phyloP scores from a whole-genome alignment of 176 grass and related monocot genomes.

The Zoysia pacifica region DNA sequence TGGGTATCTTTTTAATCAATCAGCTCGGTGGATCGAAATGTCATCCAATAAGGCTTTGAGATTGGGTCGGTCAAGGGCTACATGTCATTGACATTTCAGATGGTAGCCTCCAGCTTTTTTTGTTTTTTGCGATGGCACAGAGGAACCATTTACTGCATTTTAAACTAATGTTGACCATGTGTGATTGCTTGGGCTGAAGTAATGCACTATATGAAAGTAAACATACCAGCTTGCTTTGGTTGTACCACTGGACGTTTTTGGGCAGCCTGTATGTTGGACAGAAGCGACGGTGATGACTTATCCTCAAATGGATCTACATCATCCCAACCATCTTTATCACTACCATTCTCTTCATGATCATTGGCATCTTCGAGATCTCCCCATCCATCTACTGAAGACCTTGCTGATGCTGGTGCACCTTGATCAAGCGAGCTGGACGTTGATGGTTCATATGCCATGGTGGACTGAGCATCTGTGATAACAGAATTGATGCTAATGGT shows the following conservation, averaged over 20 bases:
- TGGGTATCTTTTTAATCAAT: neutral
- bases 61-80: neutral
- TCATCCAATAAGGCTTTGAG: neutral
- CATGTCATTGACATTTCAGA: neutral
- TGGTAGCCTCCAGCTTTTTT: neutral
- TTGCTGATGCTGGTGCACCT: conserved; percentile 71
- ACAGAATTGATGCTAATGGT: conserved; percentile 30
- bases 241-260: conserved; percentile 87
- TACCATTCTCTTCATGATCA: conserved; percentile 55
- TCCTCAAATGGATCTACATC: conserved; percentile 87
- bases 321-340: conserved; percentile 92
- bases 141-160: neutral
- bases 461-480: conserved; percentile 35
- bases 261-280: conserved; percentile 88
- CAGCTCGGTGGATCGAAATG: neutral
- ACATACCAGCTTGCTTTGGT: conserved; percentile 65
- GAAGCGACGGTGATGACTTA: conserved; percentile 53
- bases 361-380: conserved; percentile 72
- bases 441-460: neutral
- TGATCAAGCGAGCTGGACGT: conserved; percentile 59
- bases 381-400: conserved; percentile 82
- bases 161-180: conserved; percentile 4
- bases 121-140: neutral
- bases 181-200: neutral
- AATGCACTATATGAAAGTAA: conserved; percentile 23